These are phyloP conservation scores for Phaseolus lunatus DNA, from an alignment of 306 rosid species.

Conservation along the genomic window DNA sequence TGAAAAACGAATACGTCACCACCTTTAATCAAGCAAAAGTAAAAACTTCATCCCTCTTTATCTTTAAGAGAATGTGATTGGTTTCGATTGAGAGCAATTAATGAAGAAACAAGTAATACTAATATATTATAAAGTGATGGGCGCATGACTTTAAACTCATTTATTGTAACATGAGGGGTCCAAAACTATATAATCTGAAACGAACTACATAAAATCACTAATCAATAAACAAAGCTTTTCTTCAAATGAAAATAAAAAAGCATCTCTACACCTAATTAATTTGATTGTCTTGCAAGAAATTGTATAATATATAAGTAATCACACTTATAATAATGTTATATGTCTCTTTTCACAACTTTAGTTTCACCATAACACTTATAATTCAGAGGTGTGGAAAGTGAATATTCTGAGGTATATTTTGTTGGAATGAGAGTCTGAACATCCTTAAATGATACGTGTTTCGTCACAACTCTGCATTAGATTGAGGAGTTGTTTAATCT, in stretches of 20 bases:
- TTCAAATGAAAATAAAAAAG: neutral
- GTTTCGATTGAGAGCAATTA: slow-evolving; percentile 46
- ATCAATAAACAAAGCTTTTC: neutral
- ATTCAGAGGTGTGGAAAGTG: slow-evolving; percentile 36
- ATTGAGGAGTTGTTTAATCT: neutral
- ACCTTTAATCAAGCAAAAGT: slow-evolving; percentile 43
- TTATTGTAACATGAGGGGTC: slow-evolving; percentile 33
- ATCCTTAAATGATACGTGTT: neutral
- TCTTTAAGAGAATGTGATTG: slow-evolving; percentile 41
- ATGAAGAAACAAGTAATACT: slow-evolving; percentile 33
- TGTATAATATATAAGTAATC: neutral
- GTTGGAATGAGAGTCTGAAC: neutral
- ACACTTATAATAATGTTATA: neutral
- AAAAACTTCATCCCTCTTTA: slow-evolving; percentile 38
- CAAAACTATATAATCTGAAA: slow-evolving; percentile 45
- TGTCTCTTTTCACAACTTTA: neutral
- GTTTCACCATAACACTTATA: slow-evolving; percentile 29
- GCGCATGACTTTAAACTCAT: slow-evolving; percentile 35
- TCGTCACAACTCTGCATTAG: neutral
- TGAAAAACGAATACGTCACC: slow-evolving; percentile 28
- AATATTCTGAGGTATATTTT: slow-evolving; percentile 47
- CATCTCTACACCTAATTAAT: slow-evolving; percentile 34
- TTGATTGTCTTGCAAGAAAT: slow-evolving; percentile 26
- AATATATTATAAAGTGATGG: slow-evolving; percentile 29
- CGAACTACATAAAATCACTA: slow-evolving; percentile 54